Evolutionary conservation across 2,329 filamentous ascomycete genomes (phyloP).

Genomic region (Hymenoscyphus linearis): DNA sequence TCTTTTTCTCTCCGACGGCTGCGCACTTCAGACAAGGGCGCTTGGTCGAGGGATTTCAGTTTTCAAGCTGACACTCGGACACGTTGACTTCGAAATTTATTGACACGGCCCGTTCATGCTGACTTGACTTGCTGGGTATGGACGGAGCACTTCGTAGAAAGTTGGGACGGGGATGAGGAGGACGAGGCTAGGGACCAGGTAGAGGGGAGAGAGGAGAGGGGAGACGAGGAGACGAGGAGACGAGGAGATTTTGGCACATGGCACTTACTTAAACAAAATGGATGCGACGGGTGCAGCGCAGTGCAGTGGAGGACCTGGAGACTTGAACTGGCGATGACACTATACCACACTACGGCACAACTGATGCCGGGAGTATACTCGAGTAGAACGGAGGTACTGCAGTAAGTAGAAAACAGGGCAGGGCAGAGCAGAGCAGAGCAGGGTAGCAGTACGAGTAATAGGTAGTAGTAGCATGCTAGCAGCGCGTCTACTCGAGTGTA

Average conservation of each 20-base stretch:
- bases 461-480: not conserved
- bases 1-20: not conserved
- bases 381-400: not conserved
- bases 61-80: constrained; percentile 14
- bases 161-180: not conserved
- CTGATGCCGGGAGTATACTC: not conserved
- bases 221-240: no score
- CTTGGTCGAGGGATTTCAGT: constrained; percentile 9
- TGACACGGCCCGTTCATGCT: constrained; percentile 11
- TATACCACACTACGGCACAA: constrained; percentile 13
- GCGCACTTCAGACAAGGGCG: constrained; percentile 2
- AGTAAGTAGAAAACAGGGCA: not conserved
- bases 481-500: no score
- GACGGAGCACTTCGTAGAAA: no score
- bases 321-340: not conserved
- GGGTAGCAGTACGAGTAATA: not conserved
- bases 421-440: no score
- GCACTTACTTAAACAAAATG: constrained; percentile 8
- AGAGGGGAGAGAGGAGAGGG: not conserved
- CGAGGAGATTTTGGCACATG: not conserved
- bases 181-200: not conserved
- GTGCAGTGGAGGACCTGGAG: no score
- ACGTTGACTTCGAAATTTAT: constrained; percentile 15
- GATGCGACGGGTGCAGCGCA: not conserved
- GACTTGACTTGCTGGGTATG: constrained; percentile 5